Conservation (phyloP, 148 eudicot genomes). For the Vaccinium corymbosum region DNA sequence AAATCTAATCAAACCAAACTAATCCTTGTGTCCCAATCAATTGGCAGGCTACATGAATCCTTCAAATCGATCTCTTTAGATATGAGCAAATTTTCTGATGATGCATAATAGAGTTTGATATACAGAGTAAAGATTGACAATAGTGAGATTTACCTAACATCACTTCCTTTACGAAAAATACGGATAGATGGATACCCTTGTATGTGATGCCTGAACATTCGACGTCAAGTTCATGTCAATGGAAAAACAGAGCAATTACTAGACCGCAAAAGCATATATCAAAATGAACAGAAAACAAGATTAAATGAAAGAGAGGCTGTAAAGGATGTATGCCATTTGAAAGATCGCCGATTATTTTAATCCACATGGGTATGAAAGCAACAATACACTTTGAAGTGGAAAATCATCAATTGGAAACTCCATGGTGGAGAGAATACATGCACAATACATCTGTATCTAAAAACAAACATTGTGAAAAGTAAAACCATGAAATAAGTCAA, state of each 20-base stretch:
- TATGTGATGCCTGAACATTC: slow-evolving; percentile 73
- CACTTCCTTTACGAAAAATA: slow-evolving; percentile 87
- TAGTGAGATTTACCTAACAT: slow-evolving; percentile 43
- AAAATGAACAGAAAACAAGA: not conserved
- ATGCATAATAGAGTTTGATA: not conserved
- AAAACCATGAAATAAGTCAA: not conserved
- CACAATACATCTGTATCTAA: not conserved
- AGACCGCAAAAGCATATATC: not conserved
- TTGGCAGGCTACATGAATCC: not conserved
- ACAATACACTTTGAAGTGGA: not conserved
- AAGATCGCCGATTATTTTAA: slow-evolving; percentile 4
- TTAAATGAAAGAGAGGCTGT: not conserved
- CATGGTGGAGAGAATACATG: slow-evolving; percentile 1
- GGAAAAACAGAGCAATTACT: slow-evolving; percentile 11
- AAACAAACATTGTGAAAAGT: not conserved
- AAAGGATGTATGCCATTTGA: slow-evolving; percentile 2
- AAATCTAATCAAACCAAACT: not conserved
- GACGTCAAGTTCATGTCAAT: slow-evolving; percentile 20
- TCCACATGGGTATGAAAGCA: not conserved
- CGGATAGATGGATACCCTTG: slow-evolving; percentile 98
- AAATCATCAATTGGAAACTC: slow-evolving; percentile 11
- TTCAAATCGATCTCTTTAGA: not conserved
- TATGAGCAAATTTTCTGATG: not conserved
- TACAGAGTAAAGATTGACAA: slow-evolving; percentile 5
- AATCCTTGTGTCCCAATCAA: not conserved